phyloP scores from a whole-genome alignment of 108 stramenopile genomes.

The Asterionellopsis glacialis region DNA sequence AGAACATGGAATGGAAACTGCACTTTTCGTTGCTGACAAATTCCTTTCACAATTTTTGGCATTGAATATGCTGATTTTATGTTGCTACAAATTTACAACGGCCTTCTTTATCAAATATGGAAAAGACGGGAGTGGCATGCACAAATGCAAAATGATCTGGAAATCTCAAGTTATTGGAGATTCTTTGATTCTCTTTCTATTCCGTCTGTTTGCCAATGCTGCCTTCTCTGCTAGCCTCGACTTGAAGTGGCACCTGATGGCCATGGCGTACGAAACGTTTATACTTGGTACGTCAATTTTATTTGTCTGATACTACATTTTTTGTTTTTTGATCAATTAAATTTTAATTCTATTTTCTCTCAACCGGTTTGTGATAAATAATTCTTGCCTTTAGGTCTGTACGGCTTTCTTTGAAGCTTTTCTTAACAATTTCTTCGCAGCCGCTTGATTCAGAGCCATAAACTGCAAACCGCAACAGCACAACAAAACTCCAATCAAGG shows the following conservation, averaged over 20 bases:
- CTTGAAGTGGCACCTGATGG: conserved; percentile 85
- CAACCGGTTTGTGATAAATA: no score
- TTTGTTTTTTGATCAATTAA: no score
- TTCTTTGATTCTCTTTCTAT: conserved; percentile 49
- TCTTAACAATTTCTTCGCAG: no score
- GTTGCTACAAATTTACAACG: conserved; percentile 61
- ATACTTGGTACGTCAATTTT: conserved; percentile 49
- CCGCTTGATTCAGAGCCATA: no score
- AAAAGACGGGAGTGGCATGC: conserved; percentile 58
- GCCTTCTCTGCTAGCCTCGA: conserved; percentile 75
- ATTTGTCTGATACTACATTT: no score
- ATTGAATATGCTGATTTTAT: conserved; percentile 52
- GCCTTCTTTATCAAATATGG: conserved; percentile 48
- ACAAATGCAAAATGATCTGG: conserved; percentile 79
- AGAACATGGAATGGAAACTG: conserved; percentile 63
- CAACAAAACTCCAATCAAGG: no score
- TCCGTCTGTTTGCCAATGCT: conserved; percentile 70
- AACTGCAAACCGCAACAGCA: no score
- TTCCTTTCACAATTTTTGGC: conserved; percentile 67
- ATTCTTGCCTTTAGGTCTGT: no score
- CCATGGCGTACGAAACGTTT: conserved; percentile 77
- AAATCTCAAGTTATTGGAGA: conserved; percentile 56
- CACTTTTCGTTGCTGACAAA: conserved; percentile 75
- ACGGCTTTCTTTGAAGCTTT: no score
- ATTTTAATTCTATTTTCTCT: no score